phyloP scores from a whole-genome alignment of 2,329 filamentous ascomycete species.

The Claviceps sp. region DNA sequence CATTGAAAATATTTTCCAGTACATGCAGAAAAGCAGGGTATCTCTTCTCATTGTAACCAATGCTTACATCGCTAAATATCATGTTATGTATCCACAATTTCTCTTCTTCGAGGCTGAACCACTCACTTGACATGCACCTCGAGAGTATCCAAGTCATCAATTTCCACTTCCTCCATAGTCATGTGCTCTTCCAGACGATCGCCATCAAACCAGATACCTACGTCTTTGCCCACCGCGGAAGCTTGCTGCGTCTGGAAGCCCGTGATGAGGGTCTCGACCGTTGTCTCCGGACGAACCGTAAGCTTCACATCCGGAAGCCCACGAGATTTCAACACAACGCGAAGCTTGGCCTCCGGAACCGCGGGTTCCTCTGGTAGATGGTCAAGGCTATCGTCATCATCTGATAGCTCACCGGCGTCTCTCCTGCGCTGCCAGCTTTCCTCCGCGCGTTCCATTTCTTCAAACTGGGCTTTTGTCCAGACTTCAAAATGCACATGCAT shows the following conservation, averaged over 20 bases:
- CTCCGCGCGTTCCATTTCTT: constrained; percentile 31
- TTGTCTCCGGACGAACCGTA: constrained; percentile 40
- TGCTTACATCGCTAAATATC: neutral
- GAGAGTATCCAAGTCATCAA: constrained; percentile 61
- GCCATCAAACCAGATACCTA: constrained; percentile 63
- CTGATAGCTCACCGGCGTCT: constrained; percentile 25
- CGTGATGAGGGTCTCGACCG: constrained; percentile 46
- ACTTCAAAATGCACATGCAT: constrained; percentile 59
- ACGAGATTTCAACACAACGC: constrained; percentile 40
- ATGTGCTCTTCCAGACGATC: constrained; percentile 49
- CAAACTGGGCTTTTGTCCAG: constrained; percentile 54
- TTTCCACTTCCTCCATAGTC: constrained; percentile 52
- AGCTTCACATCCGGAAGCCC: constrained; percentile 36
- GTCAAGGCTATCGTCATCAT: constrained; percentile 17
- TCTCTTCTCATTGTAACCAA: neutral
- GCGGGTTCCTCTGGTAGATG: constrained; percentile 11
- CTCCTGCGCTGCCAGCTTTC: constrained; percentile 30
- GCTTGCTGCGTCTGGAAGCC: constrained; percentile 44
- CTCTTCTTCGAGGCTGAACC: neutral
- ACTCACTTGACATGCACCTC: constrained; percentile 48
- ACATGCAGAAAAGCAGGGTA: neutral
- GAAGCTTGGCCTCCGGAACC: constrained; percentile 25
- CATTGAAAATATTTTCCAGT: neutral
- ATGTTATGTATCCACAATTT: neutral
- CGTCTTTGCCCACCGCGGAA: constrained; percentile 34